Percentiles rank a stretch among this genome's conserved stretches.
Conservation (phyloP, 441 rosid genomes). For the Populus hybrid region DNA sequence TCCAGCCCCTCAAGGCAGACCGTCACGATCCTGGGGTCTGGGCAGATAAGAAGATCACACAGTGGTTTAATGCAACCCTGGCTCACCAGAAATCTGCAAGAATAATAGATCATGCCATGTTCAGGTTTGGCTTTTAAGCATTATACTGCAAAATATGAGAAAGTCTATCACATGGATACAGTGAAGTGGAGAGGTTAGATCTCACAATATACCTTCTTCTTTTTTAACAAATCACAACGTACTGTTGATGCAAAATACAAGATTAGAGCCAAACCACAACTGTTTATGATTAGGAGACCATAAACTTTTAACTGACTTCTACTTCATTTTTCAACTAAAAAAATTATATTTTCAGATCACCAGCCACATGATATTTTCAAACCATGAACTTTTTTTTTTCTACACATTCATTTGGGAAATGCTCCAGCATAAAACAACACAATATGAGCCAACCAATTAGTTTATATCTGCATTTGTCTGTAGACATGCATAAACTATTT, state of each 20-base stretch:
- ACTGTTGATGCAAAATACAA: neutral
- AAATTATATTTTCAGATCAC: no score
- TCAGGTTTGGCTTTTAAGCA: neutral
- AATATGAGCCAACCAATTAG: neutral
- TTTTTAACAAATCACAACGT: neutral
- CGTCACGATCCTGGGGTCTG: slow-evolving; percentile 75
- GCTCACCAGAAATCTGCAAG: slow-evolving; percentile 37
- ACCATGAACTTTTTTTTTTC: no score
- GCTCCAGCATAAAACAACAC: neutral
- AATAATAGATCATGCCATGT: slow-evolving; percentile 7
- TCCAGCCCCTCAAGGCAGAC: slow-evolving; percentile 84
- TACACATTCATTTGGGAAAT: neutral
- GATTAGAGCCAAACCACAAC: neutral
- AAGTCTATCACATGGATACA: neutral
- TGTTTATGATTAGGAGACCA: neutral
- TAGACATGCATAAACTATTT: neutral
- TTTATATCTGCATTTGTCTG: neutral
- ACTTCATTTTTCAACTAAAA: neutral
- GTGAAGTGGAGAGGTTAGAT: neutral
- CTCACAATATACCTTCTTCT: neutral
- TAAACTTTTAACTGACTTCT: neutral
- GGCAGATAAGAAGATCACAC: slow-evolving; percentile 75
- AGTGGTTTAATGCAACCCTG: slow-evolving; percentile 80
- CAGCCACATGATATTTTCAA: no score
- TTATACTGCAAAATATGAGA: neutral